These are phyloP conservation scores for Chrysanthemum seticuspe DNA, from an alignment of 129 eudicot genomes.

Conservation along the genomic window DNA sequence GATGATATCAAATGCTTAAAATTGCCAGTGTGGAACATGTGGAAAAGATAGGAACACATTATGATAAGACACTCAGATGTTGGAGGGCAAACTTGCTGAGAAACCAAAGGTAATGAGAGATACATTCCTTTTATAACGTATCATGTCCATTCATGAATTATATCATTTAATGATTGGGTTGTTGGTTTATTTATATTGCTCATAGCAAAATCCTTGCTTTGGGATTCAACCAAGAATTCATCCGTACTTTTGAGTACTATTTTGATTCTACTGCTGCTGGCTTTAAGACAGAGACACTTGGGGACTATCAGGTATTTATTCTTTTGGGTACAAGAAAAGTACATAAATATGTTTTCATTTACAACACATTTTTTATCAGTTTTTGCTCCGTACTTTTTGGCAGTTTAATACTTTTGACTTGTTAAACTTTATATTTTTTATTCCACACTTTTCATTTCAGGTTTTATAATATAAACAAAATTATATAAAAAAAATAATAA, in stretches of 20 bases:
- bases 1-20: not conserved
- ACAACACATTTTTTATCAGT: no score
- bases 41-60: conserved; percentile 87
- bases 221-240: conserved; percentile 88
- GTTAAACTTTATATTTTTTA: no score
- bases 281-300: conserved; percentile 69
- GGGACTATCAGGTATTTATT: conserved; percentile 66
- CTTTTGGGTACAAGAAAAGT: no score
- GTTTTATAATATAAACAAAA: no score
- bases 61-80: conserved; percentile 70
- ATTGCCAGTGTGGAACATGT: conserved; percentile 78
- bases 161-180: not conserved
- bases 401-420: no score
- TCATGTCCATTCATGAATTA: not conserved
- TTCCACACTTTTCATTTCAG: no score
- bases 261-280: conserved; percentile 91
- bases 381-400: no score
- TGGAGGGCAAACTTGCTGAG: conserved; percentile 78
- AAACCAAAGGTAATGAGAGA: conserved; percentile 53
- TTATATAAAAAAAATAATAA: no score
- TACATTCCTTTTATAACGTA: not conserved
- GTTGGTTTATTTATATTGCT: not conserved
- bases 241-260: conserved; percentile 87
- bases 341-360: no score
- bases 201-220: conserved; percentile 60